Conservation (phyloP, 192 early-diverging fungal species). For the Phycomyces nitens region DNA sequence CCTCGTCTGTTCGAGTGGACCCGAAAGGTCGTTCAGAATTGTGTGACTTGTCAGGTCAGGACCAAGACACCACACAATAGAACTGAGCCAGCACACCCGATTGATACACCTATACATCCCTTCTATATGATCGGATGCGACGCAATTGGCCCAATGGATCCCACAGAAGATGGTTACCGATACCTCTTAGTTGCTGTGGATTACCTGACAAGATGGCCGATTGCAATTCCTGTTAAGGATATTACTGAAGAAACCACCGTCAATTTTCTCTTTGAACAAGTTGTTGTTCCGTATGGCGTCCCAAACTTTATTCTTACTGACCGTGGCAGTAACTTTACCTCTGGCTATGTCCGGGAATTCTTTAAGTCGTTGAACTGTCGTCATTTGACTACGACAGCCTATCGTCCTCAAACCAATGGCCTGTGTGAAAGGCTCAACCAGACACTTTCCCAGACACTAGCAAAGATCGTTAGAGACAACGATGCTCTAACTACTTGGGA, state of each 20-base stretch:
- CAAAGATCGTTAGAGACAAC: too few relatives aligned
- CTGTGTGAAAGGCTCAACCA: too few relatives aligned
- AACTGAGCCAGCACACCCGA: neutral
- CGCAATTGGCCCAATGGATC: neutral
- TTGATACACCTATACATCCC: neutral
- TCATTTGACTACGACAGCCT: too few relatives aligned
- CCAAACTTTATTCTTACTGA: too few relatives aligned
- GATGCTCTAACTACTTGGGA: too few relatives aligned
- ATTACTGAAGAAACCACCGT: neutral
- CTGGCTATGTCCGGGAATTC: neutral
- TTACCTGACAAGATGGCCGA: neutral
- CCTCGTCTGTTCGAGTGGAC: neutral
- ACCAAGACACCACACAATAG: too few relatives aligned
- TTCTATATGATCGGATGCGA: neutral
- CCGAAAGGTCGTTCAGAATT: neutral
- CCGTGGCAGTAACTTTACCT: neutral
- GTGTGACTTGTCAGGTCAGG: neutral
- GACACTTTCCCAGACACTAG: too few relatives aligned
- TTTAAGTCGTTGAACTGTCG: too few relatives aligned
- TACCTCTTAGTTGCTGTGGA: neutral
- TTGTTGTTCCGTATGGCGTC: too few relatives aligned
- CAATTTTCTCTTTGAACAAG: too few relatives aligned
- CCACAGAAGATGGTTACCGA: neutral
- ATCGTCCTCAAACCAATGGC: too few relatives aligned
- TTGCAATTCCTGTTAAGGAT: too few relatives aligned